phyloP scores from a whole-genome alignment of 768 basidiomycete genomes.

The Leccinum obscurum region DNA sequence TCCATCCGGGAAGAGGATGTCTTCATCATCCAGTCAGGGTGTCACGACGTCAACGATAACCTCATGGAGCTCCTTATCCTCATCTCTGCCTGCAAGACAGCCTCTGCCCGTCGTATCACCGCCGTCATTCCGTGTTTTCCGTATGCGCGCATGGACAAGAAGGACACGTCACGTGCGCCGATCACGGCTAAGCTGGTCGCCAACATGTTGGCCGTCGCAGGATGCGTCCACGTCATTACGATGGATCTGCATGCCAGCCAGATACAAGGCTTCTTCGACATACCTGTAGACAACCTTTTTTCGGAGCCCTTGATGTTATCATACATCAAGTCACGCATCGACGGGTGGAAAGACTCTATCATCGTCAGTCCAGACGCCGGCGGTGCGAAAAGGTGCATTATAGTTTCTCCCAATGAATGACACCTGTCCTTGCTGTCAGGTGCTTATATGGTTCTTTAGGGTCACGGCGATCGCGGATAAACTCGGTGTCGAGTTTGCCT shows the following conservation, averaged over 20 bases:
- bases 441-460: constrained; percentile 42
- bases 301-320: constrained; percentile 94
- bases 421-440: background rate
- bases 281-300: constrained; percentile 96
- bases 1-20: constrained; percentile 98
- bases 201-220: constrained; percentile 96
- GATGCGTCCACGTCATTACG: constrained; percentile 99
- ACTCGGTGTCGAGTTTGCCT: constrained; percentile 90
- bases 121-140: constrained; percentile 98
- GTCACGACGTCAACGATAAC: constrained; percentile 90
- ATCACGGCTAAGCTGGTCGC: constrained; percentile 98
- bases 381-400: constrained; percentile 93
- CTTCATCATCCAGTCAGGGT: constrained; percentile 95
- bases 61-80: constrained; percentile 99
- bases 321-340: constrained; percentile 86
- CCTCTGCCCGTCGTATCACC: constrained; percentile 92
- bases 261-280: constrained; percentile 99
- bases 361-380: constrained; percentile 98
- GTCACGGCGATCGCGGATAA: constrained; percentile 96
- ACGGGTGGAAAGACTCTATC: constrained; percentile 83
- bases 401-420: constrained; percentile 9
- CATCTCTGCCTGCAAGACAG: constrained; percentile 96
- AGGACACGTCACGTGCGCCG: constrained; percentile 93
- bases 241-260: constrained; percentile 98
- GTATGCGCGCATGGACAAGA: constrained; percentile 97